Evolutionary conservation across 495 filamentous ascomycete species (phyloP), one percentile per base, ranked within the genome.

Genomic region (Talaromyces borbonicus): DNA sequence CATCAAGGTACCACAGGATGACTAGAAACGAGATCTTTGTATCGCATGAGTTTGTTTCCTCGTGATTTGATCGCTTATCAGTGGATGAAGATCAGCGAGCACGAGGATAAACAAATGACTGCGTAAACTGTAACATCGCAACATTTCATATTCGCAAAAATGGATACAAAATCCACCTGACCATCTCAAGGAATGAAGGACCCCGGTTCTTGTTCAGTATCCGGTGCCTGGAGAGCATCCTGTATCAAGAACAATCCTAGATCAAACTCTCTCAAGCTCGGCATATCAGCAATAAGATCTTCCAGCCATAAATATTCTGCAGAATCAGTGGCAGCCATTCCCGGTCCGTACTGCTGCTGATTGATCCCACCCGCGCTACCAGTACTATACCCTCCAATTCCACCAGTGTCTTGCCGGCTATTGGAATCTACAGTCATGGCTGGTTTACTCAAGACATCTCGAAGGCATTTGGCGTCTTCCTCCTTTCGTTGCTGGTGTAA

Each of bases 251-350:
- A 66, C 15, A 63, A 53, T 11, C 68, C 67, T 44, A 72, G 49
- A 57, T 72, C 68, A 49, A 69, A 68, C 19, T 69, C 61, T 48
- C 64, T 65, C 22, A 72, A 47, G 51, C 63, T 63, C 1, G 68
- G 67, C 50, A 72, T 68, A 55, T 69, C 67, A 46, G 67, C 59
- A 39, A 70, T 48, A 50, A 69, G 50, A 55, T 68, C 67, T 20
- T 66, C 68, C 43, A 72, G 36, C 67, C 68, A 72, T 2, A 62
- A 65, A 32, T 66, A 58, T 27, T 67, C 64, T 8, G 56, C 58
- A 0, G 57, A 47, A 26, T 45, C 57, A 6, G 62, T 56, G 1
- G 45, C 42, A 4, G 50, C 26, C 22, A 26, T 26, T 25, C 20
- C 12, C n/a, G n/a, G 22, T 26, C 4, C 12, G 1, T 26, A 11